These are phyloP conservation scores for Lomentospora prolificans DNA, from an alignment of 2,329 filamentous ascomycete species.

Conservation along the genomic window DNA sequence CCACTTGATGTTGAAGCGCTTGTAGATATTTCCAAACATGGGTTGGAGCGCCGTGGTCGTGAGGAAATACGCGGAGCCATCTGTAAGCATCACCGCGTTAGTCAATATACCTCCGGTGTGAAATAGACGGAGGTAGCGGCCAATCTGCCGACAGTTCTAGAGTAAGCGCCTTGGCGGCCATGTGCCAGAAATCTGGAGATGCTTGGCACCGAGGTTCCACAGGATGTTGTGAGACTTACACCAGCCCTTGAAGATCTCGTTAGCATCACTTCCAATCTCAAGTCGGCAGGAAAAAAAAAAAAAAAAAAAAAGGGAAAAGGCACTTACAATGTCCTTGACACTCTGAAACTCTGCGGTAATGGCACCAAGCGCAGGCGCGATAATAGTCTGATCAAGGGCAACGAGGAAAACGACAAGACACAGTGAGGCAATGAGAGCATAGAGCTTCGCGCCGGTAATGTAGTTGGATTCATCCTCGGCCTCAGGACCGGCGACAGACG, in stretches of 20 bases:
- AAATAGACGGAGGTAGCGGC: not conserved
- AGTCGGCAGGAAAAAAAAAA: not conserved
- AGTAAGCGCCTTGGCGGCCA: not conserved
- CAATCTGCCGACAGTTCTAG: not conserved
- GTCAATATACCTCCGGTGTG: no score
- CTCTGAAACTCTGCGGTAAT: slow-evolving; percentile 36
- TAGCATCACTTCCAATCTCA: not conserved
- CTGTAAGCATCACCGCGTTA: slow-evolving; percentile 20
- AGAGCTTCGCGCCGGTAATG: slow-evolving; percentile 27
- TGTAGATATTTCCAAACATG: slow-evolving; percentile 39
- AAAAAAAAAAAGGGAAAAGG: not conserved
- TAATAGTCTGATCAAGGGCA: slow-evolving; percentile 41
- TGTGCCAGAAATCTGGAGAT: slow-evolving; percentile 15
- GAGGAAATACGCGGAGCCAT: slow-evolving; percentile 38
- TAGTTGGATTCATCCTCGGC: slow-evolving; percentile 21
- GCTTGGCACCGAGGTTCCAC: not conserved
- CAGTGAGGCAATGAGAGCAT: slow-evolving; percentile 32
- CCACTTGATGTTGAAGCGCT: slow-evolving; percentile 38
- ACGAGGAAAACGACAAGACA: slow-evolving; percentile 39
- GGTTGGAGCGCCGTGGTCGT: slow-evolving; percentile 39
- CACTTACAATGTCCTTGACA: slow-evolving; percentile 33
- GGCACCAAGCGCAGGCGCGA: slow-evolving; percentile 41
- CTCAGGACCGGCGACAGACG: not conserved
- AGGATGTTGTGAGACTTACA: slow-evolving; percentile 4
- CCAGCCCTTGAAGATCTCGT: slow-evolving; percentile 4